phyloP scores from a whole-genome alignment of 257 asterid genomes.

The Verbena officinalis region DNA sequence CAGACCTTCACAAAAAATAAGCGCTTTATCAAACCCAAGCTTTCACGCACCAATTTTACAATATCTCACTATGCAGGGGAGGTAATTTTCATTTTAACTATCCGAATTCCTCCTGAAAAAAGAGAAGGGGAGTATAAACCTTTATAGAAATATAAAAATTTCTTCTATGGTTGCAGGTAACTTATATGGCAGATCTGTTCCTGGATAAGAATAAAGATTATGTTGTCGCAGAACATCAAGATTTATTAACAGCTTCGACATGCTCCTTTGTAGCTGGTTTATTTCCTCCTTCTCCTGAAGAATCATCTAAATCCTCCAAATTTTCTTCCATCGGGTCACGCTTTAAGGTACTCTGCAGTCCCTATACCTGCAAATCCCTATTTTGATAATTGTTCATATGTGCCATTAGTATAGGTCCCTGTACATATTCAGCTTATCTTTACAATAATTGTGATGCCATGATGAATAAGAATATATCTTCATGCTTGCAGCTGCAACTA shows the following conservation, averaged over 20 bases:
- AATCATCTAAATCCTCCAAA: constrained; percentile 84
- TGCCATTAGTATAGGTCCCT: background rate
- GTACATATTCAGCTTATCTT: constrained; percentile 4
- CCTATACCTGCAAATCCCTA: constrained; percentile 12
- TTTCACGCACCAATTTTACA: constrained; percentile 83
- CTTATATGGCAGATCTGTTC: constrained; percentile 81
- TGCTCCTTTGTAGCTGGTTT: constrained; percentile 83
- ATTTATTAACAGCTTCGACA: constrained; percentile 72
- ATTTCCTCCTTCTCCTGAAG: constrained; percentile 84
- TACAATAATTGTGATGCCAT: constrained; percentile 27
- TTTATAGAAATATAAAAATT: background rate
- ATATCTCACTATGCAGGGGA: constrained; percentile 95
- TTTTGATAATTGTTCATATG: constrained; percentile 5
- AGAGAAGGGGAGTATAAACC: background rate
- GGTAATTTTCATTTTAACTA: constrained; percentile 46
- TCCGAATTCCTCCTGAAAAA: constrained; percentile 2
- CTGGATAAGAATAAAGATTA: constrained; percentile 93
- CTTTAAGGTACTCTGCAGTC: constrained; percentile 59
- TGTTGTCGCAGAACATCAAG: constrained; percentile 95
- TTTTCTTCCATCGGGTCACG: constrained; percentile 96
- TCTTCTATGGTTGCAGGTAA: constrained; percentile 54
- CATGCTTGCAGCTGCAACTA: constrained; percentile 76
- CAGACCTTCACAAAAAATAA: constrained; percentile 79
- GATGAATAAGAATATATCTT: constrained; percentile 27
- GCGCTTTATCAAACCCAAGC: constrained; percentile 92